Conservation (phyloP, 140 eudicot species). For the Erigeron philadelphicus region DNA sequence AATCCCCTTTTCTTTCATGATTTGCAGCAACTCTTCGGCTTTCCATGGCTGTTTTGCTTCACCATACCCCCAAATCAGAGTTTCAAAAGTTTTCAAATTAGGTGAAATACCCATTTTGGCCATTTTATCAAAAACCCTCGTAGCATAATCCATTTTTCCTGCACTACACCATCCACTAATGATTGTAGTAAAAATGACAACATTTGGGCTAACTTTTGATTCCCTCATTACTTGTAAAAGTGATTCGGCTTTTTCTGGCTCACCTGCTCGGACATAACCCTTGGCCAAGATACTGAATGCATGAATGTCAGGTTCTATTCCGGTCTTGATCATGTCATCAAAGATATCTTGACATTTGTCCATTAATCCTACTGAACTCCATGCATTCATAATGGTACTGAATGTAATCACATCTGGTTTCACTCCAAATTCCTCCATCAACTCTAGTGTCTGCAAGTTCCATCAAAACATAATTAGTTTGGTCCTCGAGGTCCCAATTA, state of each 20-base stretch:
- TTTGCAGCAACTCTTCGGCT: conserved; percentile 59
- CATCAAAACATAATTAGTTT: conserved; percentile 4
- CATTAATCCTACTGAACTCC: conserved; percentile 91
- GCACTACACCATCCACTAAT: conserved; percentile 97
- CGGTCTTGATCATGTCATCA: conserved; percentile 65
- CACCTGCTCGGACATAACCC: conserved; percentile 85
- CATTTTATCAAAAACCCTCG: conserved; percentile 55
- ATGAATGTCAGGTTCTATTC: conserved; percentile 71
- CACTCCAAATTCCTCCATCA: conserved; percentile 86
- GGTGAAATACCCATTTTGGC: conserved; percentile 60
- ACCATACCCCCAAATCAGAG: conserved; percentile 88
- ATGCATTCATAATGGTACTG: conserved; percentile 90
- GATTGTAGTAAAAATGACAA: conserved; percentile 77
- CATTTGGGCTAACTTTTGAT: conserved; percentile 65
- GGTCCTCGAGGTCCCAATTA: conserved; percentile 1
- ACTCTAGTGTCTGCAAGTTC: conserved; percentile 44
- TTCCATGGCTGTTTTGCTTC: conserved; percentile 98
- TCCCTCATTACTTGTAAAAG: conserved; percentile 49
- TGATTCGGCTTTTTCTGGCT: conserved; percentile 71
- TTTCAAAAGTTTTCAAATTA: conserved; percentile 70
- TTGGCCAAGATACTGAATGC: conserved; percentile 84
- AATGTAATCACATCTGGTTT: conserved; percentile 88
- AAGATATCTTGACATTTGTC: conserved; percentile 73
- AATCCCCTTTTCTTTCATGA: conserved; percentile 56
- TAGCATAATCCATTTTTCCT: conserved; percentile 70